These are phyloP conservation scores for Fagopyrum esculentum DNA, from an alignment of 148 eudicot genomes.

Conservation along the genomic window DNA sequence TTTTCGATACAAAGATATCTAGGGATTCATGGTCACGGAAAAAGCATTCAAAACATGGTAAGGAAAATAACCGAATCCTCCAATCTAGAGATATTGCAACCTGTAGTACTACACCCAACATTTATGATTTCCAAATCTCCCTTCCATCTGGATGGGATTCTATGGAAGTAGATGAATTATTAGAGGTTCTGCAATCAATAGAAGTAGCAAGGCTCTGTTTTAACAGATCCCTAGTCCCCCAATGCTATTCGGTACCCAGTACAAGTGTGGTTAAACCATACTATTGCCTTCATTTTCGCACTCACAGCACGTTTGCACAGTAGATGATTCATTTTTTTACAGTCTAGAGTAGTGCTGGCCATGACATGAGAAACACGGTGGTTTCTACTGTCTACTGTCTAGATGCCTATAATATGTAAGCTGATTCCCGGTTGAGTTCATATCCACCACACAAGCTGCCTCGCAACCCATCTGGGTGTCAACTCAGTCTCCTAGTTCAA, in stretches of 20 bases:
- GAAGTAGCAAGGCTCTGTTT: not conserved
- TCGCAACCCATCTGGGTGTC: not conserved
- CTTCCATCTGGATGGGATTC: not conserved
- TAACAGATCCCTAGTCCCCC: not conserved
- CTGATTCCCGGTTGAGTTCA: not conserved
- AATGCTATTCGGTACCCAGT: not conserved
- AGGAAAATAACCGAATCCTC: not conserved
- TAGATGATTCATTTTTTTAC: not conserved
- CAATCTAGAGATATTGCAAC: not conserved
- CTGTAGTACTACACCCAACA: not conserved
- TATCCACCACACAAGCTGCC: not conserved
- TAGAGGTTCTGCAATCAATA: not conserved
- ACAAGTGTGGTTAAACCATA: not conserved
- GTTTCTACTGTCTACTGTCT: no score
- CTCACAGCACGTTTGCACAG: not conserved
- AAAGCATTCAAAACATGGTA: not conserved
- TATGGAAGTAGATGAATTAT: constrained; percentile 3
- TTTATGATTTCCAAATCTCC: not conserved
- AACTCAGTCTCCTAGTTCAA: no score
- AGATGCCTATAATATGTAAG: not conserved
- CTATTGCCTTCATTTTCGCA: not conserved
- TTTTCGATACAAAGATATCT: not conserved
- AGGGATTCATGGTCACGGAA: not conserved
- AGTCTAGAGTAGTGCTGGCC: not conserved
- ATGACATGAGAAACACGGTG: not conserved